Conservation (phyloP, 805 yeast genomes). For the Gaillardinia entomophila region DNA sequence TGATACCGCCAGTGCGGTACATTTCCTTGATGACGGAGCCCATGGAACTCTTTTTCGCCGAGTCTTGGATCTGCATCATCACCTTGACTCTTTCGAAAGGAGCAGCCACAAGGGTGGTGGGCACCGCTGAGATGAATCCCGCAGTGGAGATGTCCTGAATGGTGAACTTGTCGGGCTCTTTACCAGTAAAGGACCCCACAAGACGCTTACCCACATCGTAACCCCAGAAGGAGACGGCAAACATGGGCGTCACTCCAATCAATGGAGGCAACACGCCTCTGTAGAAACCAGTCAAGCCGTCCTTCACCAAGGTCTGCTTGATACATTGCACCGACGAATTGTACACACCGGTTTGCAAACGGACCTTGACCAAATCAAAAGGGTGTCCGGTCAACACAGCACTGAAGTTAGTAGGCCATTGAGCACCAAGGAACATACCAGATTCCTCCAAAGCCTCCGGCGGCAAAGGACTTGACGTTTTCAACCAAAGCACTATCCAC, state of each 20-base stretch:
- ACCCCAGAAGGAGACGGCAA: constrained; percentile 98
- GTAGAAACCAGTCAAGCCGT: constrained; percentile 78
- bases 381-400: constrained; percentile 97
- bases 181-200: constrained; percentile 43
- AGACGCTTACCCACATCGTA: constrained; percentile 86
- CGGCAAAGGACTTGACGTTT: constrained; percentile 78
- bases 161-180: constrained; percentile 40
- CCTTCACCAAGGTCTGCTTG: constrained; percentile 59
- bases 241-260: constrained; percentile 97
- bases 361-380: constrained; percentile 86
- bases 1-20: constrained; percentile 73
- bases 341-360: constrained; percentile 80
- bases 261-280: constrained; percentile 93
- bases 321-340: constrained; percentile 63
- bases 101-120: constrained; percentile 94
- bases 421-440: constrained; percentile 23
- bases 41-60: constrained; percentile 41
- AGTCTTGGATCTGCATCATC: constrained; percentile 73
- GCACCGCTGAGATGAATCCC: constrained; percentile 90
- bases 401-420: constrained; percentile 27
- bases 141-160: constrained; percentile 79
- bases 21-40: constrained; percentile 59
- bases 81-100: constrained; percentile 96
- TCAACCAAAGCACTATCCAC: constrained; percentile 51
- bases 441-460: constrained; percentile 96